Evolutionary conservation across 2,329 filamentous ascomycete species (phyloP).

Genomic region (Nemania sp.): DNA sequence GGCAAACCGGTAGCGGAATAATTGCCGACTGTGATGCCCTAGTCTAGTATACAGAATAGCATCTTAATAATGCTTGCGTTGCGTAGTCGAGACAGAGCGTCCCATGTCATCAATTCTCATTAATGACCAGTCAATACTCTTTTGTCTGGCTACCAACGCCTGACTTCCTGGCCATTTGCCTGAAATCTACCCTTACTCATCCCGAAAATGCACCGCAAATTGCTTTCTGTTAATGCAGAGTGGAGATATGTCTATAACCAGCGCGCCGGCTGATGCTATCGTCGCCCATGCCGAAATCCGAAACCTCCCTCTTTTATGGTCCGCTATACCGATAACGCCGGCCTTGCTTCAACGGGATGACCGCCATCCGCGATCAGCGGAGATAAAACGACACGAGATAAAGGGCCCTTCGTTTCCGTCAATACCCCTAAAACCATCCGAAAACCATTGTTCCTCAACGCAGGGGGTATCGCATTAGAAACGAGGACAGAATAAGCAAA

Average conservation of each 20-base stretch:
- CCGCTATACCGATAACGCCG: conserved; percentile 32
- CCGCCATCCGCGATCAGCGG: conserved; percentile 6
- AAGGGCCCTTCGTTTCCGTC: conserved; percentile 31
- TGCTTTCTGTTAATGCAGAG: conserved; percentile 45
- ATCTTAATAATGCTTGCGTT: no score
- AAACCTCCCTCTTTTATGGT: conserved; percentile 23
- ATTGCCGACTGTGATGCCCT: background rate
- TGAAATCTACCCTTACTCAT: conserved; percentile 8
- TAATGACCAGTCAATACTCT: conserved; percentile 13
- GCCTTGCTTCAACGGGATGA: conserved; percentile 17
- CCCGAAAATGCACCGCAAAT: conserved; percentile 27
- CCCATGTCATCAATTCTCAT: conserved; percentile 2
- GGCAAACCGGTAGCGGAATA: background rate
- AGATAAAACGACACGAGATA: conserved; percentile 13
- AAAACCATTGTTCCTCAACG: conserved; percentile 31
- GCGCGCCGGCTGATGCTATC: conserved; percentile 34
- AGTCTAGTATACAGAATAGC: conserved; percentile 21
- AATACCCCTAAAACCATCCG: conserved; percentile 32
- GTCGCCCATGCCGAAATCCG: conserved; percentile 27
- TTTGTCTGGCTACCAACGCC: conserved; percentile 15
- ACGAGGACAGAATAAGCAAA: conserved; percentile 38
- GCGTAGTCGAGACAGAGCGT: conserved; percentile 1
- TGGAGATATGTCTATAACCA: conserved; percentile 54
- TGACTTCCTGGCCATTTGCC: conserved; percentile 5
- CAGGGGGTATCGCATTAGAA: conserved; percentile 41